Base-by-base conservation (phyloP, 768 basidiomycete genomes). In the Serendipita indica region DNA sequence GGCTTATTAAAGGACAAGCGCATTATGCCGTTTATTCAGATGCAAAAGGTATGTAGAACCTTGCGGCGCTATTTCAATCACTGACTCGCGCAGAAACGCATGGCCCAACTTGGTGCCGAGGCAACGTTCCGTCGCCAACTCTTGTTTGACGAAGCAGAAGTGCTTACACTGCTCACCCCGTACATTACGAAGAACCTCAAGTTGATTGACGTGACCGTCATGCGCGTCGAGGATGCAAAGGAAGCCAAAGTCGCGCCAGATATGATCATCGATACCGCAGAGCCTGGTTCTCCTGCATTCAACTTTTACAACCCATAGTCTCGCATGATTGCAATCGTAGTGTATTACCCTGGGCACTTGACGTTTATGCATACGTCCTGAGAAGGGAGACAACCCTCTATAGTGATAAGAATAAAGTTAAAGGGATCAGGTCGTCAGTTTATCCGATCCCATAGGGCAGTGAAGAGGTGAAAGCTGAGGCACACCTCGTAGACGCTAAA, bases 1-100 rank as follows among this genome's bases (percentile, higher is more conserved):
- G 91, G 89, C 3, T 68, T 97, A 68, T 83, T 92, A 72, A 97
- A 96, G 77, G 91, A 98, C 73, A 98, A 98, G 75, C 80, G 83
- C 39, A 79, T 79, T 39, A 98, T 97, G 94, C 93, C 93, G 3
- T 97, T 94, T 72, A 80, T 92, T 45, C 88, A 94, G 60, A 72
- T 77, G 30, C 87, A 97, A 82, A 93, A 96, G 83, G 94, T 92
- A 57, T 3, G n/a, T 3, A 37, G 46, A 39, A 59, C 18, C 20
- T 45, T 7, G 18, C 2, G 28, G 4, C 16, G 22, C 46, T 58
- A 35, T 39, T 28, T 16, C 37, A 18, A 16, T 28, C 34, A 13
- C 54, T 33, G 49, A 54, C 37, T 33, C 41, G 18, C 18, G 18
- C 2, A 91, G 87, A 89, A 84, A 82, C 86, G 86, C 33, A 86